phyloP scores from a whole-genome alignment of 2,329 filamentous ascomycete species.

The Cercospora citrullina region DNA sequence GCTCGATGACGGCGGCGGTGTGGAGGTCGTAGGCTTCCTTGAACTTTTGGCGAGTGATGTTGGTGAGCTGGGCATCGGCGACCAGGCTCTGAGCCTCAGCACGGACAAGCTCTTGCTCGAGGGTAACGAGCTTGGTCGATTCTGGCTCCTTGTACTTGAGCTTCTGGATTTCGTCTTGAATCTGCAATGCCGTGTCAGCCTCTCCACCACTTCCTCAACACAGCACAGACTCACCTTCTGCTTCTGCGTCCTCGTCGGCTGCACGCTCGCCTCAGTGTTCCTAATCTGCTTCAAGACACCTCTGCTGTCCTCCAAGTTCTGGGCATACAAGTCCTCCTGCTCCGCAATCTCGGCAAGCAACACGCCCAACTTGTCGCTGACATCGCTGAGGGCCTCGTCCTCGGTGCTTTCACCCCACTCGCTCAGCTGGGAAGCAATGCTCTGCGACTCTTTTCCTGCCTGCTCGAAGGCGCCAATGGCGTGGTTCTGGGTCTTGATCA shows the following conservation, averaged over 20 bases:
- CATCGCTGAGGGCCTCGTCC: slow-evolving; percentile 82
- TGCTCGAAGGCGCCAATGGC: slow-evolving; percentile 81
- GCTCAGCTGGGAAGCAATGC: slow-evolving; percentile 85
- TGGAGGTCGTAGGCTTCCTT: slow-evolving; percentile 92
- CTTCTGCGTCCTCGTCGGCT: slow-evolving; percentile 86
- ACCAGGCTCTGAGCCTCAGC: slow-evolving; percentile 95
- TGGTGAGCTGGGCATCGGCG: slow-evolving; percentile 93
- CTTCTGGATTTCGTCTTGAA: slow-evolving; percentile 87
- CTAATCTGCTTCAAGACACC: slow-evolving; percentile 84
- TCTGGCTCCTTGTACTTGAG: slow-evolving; percentile 90
- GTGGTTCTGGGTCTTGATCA: slow-evolving; percentile 94
- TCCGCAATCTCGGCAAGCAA: slow-evolving; percentile 89
- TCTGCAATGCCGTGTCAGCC: slow-evolving; percentile 42
- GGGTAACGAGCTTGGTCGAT: slow-evolving; percentile 73
- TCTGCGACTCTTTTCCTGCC: slow-evolving; percentile 78
- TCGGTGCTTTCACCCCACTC: slow-evolving; percentile 94
- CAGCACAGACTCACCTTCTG: slow-evolving; percentile 55
- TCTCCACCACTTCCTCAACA: slow-evolving; percentile 51
- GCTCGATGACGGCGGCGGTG: slow-evolving; percentile 87
- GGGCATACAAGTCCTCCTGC: slow-evolving; percentile 85
- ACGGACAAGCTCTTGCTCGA: slow-evolving; percentile 95
- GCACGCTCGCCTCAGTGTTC: slow-evolving; percentile 93
- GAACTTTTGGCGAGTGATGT: slow-evolving; percentile 92
- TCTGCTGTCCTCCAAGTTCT: slow-evolving; percentile 82
- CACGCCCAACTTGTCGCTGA: slow-evolving; percentile 94